Evolutionary conservation across 805 yeast genomes (phyloP), one percentile per base, ranked within the genome.

Genomic region (Kluyveromyces wickerhamii): DNA sequence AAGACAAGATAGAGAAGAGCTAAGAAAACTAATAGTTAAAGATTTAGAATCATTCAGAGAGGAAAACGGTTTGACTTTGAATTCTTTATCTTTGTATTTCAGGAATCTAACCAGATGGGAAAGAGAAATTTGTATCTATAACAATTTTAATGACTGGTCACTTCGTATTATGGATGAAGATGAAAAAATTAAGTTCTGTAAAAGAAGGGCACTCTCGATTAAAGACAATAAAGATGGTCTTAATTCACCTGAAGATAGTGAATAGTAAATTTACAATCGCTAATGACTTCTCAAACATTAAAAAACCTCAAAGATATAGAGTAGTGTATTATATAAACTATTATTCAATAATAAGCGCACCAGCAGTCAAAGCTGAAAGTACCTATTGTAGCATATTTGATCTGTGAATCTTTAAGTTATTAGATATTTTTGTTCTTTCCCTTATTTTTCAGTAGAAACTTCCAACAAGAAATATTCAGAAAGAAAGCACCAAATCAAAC

Each of bases 1-100:
- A 8, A 16, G 12, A n/a, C 55, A 53, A 30, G 47, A 55, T 10
- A 47, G 58, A 35, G 60, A 56, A 13, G 57, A 52, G 10, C 45
- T 57, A 8, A 37, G 60, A 27, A 58, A 56, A 23, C 45, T 52
- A 20, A 29, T 59, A 3, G 60, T 54, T 1, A 53, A 60, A 28
- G 63, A 59, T 38, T 36, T 59, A 9, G 64, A 59, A 30, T 54
- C 54, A 32, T 59, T 59, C 27, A 46, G 64, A 30, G 52, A 49
- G 7, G 48, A 54, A 19, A 59, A 57, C 35, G 54, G 54, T 2
- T 37, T 59, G 21, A 54, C 62, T 5, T 39, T 59, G 36, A 59
- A 59, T 32, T 56, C 61, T 4, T 29, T 59, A 7, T 54, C 62
- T 4, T 37, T 57, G 35, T 52, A 54, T 29, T 52, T 59, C 32